These are phyloP conservation scores for Tuber magnatum DNA, from an alignment of 495 filamentous ascomycete species.

Conservation along the genomic window DNA sequence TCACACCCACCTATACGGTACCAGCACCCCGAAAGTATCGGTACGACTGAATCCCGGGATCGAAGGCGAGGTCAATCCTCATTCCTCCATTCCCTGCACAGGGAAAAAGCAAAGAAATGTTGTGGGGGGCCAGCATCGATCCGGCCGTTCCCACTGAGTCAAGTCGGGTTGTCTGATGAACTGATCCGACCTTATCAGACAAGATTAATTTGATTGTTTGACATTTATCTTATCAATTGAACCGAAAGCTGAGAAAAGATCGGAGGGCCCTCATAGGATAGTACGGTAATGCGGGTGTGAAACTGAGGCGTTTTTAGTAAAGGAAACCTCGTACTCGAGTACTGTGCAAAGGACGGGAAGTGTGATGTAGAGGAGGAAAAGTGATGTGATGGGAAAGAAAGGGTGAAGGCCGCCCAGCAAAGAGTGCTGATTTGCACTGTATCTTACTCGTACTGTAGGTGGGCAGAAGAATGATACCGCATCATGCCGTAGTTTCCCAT, in stretches of 20 bases:
- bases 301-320: not conserved
- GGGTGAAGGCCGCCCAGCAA: not conserved
- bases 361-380: not conserved
- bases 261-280: not conserved
- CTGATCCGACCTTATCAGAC: conserved; percentile 33
- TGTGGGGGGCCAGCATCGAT: not conserved
- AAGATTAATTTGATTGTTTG: conserved; percentile 15
- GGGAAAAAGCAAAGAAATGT: not conserved
- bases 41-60: not conserved
- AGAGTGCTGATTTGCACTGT: not conserved
- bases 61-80: not conserved
- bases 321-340: not conserved
- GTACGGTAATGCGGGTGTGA: no score
- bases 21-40: not conserved
- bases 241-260: not conserved
- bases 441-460: not conserved
- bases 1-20: not conserved
- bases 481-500: not conserved
- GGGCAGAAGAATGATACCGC: not conserved
- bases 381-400: not conserved
- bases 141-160: not conserved
- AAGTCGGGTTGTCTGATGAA: conserved; percentile 24
- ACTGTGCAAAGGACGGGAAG: not conserved
- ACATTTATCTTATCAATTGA: conserved; percentile 38
- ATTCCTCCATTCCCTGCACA: not conserved